Base-by-base conservation (phyloP, 495 filamentous ascomycete genomes). In the Aspergillus incahuasiensis region DNA sequence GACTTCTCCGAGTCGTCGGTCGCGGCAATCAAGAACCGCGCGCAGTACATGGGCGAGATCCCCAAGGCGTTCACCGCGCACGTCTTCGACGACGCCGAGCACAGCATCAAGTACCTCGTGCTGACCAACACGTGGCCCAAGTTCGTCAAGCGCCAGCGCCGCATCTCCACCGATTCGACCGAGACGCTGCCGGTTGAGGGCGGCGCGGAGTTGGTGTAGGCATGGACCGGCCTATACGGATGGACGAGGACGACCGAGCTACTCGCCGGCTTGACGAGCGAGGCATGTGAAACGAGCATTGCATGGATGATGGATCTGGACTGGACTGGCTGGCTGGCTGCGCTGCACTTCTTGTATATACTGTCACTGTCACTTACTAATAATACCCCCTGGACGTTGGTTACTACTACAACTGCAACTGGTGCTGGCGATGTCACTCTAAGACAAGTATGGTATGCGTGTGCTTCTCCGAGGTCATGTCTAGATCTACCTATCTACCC, bases 51-150 rank as follows among this genome's bases (percentile, higher is more conserved):
- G 58, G 69, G 68, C 20, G 64, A 70, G 3, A 74, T 86, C 22
- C 79, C 82, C 1, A 66, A 64, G 5, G 69, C 60, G 0, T 87
- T 88, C 46, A 72, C 76, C 30, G 66, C 69, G 2, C 59, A 44
- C 3, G 72, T 87, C 20, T 88, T 89, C 47, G 81, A 85, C 48
- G 72, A 64, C 0, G 83, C 85, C 0, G 77, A 86, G 64, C 63
- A 71, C 35, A 81, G 78, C 51, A 81, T 87, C 71, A 87, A 85
- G 70, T 84, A 86, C 58, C 72, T 88, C 18, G 84, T 89, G 1
- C 75, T 85, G 54, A 85, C 81, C 6, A 87, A 87, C 63, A 88
- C 85, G 9, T 89, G 85, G 85, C 81, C 81, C 21, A 85, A 84
- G 66, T 86, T 84, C 40, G 76, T 86, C 15, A 51, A 44, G 48